Base-by-base conservation (phyloP, 805 yeast genomes). In the Myxozyma melibiosi region DNA sequence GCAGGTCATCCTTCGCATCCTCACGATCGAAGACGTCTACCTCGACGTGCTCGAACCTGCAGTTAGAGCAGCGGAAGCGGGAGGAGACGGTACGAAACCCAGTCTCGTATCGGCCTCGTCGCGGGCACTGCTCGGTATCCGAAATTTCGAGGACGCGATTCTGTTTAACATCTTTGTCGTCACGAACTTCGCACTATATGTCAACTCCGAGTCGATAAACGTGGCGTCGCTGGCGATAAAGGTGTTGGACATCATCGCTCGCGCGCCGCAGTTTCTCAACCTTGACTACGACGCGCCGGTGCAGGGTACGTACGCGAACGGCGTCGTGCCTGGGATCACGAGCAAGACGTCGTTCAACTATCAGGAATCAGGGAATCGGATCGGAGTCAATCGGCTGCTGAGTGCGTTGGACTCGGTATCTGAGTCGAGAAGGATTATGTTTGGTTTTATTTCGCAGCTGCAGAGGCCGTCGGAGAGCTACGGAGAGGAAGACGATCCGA, bases 381-480 rank as follows among this genome's bases (percentile, higher is more conserved):
- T 61, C 34, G 77, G 78, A 8, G 81, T 77, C 51, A 84, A 84
- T 60, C 81, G 90, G 62, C 72, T 92, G 13, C 70, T 91, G 45
- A 83, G 89, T 0, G 78, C 88, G 37, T 78, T 87, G 51, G 86
- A 85, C 65, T 85, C 90, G 14, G 81, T 87, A 31, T 88, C 88
- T 63, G 97, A 91, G 64, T 83, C 96, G 0, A 74, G 79, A 1
- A 78, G 91, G 62, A 86, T 92, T 37, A 81, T 86, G 58, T 81
- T 80, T 64, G 83, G 90, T 0, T 84, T 90, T 57, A 83, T 88
- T 40, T 80, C 82, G 39, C 96, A 89, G 66, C 65, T 86, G 22
- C 84, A 80, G 42, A 65, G 81, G 4, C 74, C 75, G n/a, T 65
- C 65, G 25, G 57, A 25, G 9, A 27, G 18, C 7, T 24, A 65